A percentile compares a stretch with the other conserved stretches of the same genome.
Evolutionary conservation across 2,329 filamentous ascomycete genomes (phyloP).

Genomic region (Botryotinia convoluta): DNA sequence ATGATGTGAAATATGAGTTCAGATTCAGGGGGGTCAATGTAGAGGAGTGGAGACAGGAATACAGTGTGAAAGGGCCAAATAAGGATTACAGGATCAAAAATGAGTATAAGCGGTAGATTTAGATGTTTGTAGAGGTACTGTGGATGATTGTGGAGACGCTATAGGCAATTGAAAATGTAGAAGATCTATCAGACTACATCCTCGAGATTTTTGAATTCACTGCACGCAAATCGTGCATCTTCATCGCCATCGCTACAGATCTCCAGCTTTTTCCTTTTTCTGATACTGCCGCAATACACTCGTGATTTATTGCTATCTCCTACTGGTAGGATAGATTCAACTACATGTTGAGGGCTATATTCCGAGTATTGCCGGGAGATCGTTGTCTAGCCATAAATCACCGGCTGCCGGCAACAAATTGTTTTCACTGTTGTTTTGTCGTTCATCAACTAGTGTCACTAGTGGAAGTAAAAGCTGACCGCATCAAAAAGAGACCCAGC

Average conservation of each 20-base stretch:
- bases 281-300: no score
- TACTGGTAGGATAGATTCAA: neutral
- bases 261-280: neutral
- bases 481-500: neutral
- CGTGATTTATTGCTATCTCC: neutral
- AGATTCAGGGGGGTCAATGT: conserved; percentile 56
- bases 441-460: neutral
- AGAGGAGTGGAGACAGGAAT: conserved; percentile 57
- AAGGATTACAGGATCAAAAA: conserved; percentile 68
- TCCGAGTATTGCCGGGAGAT: neutral
- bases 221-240: neutral
- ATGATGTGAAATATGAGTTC: conserved; percentile 69
- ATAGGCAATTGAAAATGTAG: neutral
- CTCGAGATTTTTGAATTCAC: neutral
- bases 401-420: neutral
- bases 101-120: conserved; percentile 42
- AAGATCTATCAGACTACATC: no score
- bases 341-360: neutral
- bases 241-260: neutral
- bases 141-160: neutral
- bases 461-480: neutral
- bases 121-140: neutral
- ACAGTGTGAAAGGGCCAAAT: conserved; percentile 66
- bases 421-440: neutral
- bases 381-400: neutral